These are phyloP conservation scores for Ceratocystis cacaofunesta DNA, from an alignment of 2,329 filamentous ascomycete species.

Conservation along the genomic window DNA sequence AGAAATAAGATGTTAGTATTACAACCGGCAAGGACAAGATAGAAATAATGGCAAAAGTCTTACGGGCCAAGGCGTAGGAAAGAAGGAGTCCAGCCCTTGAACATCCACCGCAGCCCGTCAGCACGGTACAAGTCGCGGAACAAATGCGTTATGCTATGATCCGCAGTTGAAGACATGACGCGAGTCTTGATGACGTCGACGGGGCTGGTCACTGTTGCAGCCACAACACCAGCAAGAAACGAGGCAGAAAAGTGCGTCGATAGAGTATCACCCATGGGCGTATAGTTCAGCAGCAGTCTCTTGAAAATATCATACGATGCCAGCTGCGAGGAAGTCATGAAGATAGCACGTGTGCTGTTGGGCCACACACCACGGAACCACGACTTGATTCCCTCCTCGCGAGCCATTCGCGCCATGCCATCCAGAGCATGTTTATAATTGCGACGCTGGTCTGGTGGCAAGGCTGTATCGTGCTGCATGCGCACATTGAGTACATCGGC, in stretches of 20 bases:
- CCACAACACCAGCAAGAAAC: conserved; percentile 65
- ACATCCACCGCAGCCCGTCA: conserved; percentile 70
- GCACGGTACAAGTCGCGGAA: conserved; percentile 51
- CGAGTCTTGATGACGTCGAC: conserved; percentile 83
- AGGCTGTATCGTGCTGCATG: conserved; percentile 85
- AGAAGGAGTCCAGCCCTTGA: conserved; percentile 78
- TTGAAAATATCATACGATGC: conserved; percentile 80
- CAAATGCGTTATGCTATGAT: conserved; percentile 40
- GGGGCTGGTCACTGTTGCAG: conserved; percentile 70
- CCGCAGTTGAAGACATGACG: conserved; percentile 55
- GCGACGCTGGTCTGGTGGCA: conserved; percentile 56
- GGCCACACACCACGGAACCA: conserved; percentile 78
- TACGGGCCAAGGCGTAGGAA: conserved; percentile 50
- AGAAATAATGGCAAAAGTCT: conserved; percentile 23
- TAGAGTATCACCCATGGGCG: conserved; percentile 54
- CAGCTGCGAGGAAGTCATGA: conserved; percentile 76
- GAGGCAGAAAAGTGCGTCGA: conserved; percentile 65
- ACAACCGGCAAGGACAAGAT: not conserved
- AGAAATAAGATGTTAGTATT: not conserved
- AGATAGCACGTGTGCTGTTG: conserved; percentile 64
- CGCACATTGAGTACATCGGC: conserved; percentile 95
- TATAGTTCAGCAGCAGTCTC: conserved; percentile 48
- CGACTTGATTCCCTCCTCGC: conserved; percentile 60
- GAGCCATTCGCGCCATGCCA: conserved; percentile 73
- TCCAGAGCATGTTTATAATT: conserved; percentile 86